Evolutionary conservation across 257 asterid genomes (phyloP).

Genomic region (Anisodus acutangulus): DNA sequence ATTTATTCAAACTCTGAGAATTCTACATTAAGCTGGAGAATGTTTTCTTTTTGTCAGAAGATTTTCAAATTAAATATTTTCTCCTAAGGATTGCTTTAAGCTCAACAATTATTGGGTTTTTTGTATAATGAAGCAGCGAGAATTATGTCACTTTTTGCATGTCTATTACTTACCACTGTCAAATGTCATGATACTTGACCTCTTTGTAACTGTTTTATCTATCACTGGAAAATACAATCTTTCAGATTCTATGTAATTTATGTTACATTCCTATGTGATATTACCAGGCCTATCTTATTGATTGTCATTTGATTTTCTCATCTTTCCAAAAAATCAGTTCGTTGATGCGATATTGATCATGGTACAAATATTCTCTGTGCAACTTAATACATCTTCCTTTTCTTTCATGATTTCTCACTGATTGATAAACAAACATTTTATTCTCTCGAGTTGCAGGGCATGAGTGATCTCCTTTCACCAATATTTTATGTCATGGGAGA

Average conservation of each 20-base stretch:
- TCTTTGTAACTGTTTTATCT: background rate
- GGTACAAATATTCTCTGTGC: background rate
- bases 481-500: slow-evolving; percentile 88
- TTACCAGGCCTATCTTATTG: slow-evolving; percentile 8
- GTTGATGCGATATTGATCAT: background rate
- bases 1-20: background rate
- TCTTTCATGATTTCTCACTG: slow-evolving; percentile 2
- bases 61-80: background rate
- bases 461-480: slow-evolving; percentile 99
- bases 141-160: background rate
- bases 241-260: slow-evolving; percentile 15
- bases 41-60: background rate
- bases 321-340: background rate
- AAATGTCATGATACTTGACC: background rate
- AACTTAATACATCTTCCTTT: background rate
- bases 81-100: background rate
- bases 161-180: background rate
- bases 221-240: background rate
- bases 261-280: background rate
- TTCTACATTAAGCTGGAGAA: slow-evolving; percentile 3
- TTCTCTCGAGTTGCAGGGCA: slow-evolving; percentile 66
- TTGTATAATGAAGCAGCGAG: background rate
- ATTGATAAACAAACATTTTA: background rate
- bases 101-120: background rate
- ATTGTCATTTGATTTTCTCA: background rate